Evolutionary conservation across 2,329 filamentous ascomycete species (phyloP).

Genomic region (Botrytis galanthina): DNA sequence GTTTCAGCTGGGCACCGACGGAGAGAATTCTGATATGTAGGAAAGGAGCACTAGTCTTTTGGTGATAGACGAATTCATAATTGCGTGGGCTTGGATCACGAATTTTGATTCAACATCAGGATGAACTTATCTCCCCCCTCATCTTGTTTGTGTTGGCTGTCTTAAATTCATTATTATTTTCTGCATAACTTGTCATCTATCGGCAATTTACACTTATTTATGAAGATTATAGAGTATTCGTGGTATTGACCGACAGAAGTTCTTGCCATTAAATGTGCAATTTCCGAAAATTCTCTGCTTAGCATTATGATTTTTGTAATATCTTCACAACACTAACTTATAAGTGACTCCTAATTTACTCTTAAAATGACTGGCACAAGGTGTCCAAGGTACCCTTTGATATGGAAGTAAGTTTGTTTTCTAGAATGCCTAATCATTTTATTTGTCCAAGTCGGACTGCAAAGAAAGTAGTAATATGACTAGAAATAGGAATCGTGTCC

Average conservation of each 20-base stretch:
- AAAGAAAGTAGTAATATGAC: too few relatives aligned
- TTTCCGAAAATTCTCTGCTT: neutral
- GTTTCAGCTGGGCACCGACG: rapidly evolving
- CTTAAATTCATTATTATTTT: neutral
- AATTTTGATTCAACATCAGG: neutral
- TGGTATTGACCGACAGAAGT: too few relatives aligned
- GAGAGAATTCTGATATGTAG: neutral
- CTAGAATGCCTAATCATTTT: too few relatives aligned
- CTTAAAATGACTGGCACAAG: too few relatives aligned
- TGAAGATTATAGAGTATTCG: too few relatives aligned
- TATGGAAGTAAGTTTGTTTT: too few relatives aligned
- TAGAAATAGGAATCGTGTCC: neutral
- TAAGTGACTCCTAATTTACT: rapidly evolving
- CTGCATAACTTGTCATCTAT: neutral
- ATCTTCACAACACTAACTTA: too few relatives aligned
- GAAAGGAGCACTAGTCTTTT: neutral
- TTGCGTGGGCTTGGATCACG: neutral
- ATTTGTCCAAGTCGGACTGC: too few relatives aligned
- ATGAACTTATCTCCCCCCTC: neutral
- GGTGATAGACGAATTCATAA: neutral
- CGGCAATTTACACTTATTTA: too few relatives aligned
- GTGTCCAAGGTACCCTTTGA: too few relatives aligned
- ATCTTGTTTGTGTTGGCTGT: too few relatives aligned
- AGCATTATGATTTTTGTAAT: too few relatives aligned
- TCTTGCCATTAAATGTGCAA: neutral